Evolutionary conservation across 148 eudicot species (phyloP).

Genomic region (Agrostemma githago): DNA sequence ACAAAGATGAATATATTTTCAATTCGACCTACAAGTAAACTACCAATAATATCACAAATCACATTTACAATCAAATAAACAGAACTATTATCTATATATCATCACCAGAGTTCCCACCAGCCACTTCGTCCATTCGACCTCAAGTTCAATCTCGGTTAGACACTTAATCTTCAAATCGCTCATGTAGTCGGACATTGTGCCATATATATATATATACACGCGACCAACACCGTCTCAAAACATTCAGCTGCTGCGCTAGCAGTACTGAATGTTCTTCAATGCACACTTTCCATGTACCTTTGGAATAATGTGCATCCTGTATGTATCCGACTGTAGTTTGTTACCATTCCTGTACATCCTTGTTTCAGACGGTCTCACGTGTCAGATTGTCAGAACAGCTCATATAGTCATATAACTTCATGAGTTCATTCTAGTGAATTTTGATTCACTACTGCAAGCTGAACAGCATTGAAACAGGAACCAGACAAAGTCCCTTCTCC

Average conservation of each 20-base stretch:
- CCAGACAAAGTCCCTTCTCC: constrained; percentile 29
- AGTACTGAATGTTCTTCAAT: neutral
- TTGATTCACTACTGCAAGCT: constrained; percentile 3
- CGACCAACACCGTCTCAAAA: too few species aligned
- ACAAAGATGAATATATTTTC: too few species aligned
- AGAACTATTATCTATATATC: too few species aligned
- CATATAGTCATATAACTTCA: too few species aligned
- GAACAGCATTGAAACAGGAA: constrained; percentile 28
- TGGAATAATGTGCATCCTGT: too few species aligned
- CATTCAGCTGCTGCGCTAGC: neutral
- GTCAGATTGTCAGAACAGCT: neutral
- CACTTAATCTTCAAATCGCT: neutral
- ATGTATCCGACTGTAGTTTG: neutral
- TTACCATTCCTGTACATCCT: neutral
- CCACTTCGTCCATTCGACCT: too few species aligned
- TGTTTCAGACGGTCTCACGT: neutral
- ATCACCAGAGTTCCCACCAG: too few species aligned
- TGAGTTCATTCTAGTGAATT: neutral
- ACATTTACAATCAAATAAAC: too few species aligned
- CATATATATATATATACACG: neutral
- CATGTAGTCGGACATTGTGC: neutral
- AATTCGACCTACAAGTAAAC: too few species aligned
- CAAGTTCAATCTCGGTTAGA: neutral
- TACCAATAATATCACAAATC: too few species aligned
- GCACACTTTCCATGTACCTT: too few species aligned